phyloP scores from a whole-genome alignment of 345 rosid genomes.

The Citrus trifoliata region DNA sequence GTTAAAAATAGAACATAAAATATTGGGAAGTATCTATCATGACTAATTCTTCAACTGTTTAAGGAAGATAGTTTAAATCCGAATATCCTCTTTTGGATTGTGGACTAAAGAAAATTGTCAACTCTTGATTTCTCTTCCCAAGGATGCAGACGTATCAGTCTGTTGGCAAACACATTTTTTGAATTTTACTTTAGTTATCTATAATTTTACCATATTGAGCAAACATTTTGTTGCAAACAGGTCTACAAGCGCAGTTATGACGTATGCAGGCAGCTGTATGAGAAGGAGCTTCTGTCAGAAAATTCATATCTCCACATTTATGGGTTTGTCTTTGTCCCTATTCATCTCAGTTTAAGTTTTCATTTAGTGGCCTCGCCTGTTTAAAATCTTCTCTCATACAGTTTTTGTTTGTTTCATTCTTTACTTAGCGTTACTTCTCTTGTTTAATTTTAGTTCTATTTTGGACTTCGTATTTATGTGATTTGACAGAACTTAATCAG shows the following conservation, averaged over 20 bases:
- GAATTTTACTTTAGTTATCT: background rate
- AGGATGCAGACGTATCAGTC: background rate
- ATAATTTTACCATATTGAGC: background rate
- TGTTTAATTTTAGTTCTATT: background rate
- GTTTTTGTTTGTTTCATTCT: background rate
- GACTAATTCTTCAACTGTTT: background rate
- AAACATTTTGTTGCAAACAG: constrained; percentile 36
- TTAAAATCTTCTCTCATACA: background rate
- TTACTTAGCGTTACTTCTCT: background rate
- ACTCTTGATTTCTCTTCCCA: background rate
- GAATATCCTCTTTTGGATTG: background rate
- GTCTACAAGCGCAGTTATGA: constrained; percentile 82
- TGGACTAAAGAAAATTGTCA: background rate
- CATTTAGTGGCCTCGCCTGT: background rate
- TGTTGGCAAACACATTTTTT: background rate
- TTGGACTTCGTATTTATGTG: background rate
- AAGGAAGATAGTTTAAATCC: background rate
- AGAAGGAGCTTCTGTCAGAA: constrained; percentile 76
- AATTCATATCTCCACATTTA: constrained; percentile 70
- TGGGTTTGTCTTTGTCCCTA: constrained; percentile 49
- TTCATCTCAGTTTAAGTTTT: background rate
- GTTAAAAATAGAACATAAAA: background rate
- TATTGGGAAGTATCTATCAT: background rate
- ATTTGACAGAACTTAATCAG: constrained; percentile 9
- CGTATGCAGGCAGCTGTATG: constrained; percentile 75